Evolutionary conservation across 1,284 basidiomycete genomes (phyloP), one percentile per base, ranked within the genome.

Genomic region (Irpex rosettiformis): DNA sequence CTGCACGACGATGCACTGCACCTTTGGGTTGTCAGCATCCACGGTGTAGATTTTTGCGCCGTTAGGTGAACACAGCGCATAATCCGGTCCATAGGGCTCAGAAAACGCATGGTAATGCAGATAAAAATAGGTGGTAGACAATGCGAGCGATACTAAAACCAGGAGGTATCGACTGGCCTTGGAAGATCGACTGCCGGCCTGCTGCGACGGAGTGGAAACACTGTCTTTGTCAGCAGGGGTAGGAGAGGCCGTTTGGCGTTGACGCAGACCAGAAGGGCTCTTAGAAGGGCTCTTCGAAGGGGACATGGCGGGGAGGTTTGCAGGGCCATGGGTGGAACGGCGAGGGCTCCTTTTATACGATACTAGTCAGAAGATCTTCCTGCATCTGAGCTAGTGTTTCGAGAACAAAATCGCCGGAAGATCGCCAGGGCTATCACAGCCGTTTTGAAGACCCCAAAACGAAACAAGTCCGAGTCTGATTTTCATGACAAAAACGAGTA

Each of bases 1-100:
- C 52, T 78, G 70, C 24, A 90, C 75, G 27, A 85, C 76, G 33
- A 90, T 74, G 65, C 88, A 90, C 62, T 89, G 80, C 2, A 76
- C 79, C 51, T 70, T 74, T 13, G 78, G 70, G 58, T 79, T 78
- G 27, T 69, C 58, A 13, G 71, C 69, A 66, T 89, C 84, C 16
- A 88, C 84, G 10, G 84, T 86, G 62, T 88, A 87, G 53, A 89
- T 77, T 42, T 74, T 73, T 47, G 74, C 63, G 24, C 76, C 76
- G 22, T 78, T 72, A 52, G 66, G 74, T 24, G 86, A 83, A 68
- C 88, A 90, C 11, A 90, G 64, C 2, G 81, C 84, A 65, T 88
- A 89, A 1, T 73, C 64, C 11, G 69, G 63, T 10, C 67, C 33
- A 40, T n/a, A 63, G 16, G 69, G 60, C 24, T 30, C 1, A 22